Percentiles rank a stretch among this genome's conserved stretches.
Evolutionary conservation across 352 stramenopile genomes (phyloP).

Genomic region (Phytophthora sp.): DNA sequence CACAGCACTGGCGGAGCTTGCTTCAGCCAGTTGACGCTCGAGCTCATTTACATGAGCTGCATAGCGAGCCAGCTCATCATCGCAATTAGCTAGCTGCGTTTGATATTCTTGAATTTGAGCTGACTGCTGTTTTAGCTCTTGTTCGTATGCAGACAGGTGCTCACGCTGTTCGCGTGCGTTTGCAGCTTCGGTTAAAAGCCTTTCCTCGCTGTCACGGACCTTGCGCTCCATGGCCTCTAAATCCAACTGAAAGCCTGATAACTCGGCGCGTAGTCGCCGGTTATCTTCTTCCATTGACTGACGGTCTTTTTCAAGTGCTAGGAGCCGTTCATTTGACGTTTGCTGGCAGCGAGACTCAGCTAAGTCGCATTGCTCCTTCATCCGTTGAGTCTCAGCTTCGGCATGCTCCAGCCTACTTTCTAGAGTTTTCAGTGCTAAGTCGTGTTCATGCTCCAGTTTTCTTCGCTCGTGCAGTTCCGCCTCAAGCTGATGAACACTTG

Average conservation of each 20-base stretch:
- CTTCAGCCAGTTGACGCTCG: constrained; percentile 50
- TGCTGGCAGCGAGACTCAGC: constrained; percentile 48
- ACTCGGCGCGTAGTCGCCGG: constrained; percentile 47
- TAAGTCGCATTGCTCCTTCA: constrained; percentile 52
- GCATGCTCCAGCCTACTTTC: constrained; percentile 50
- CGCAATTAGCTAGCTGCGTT: constrained; percentile 24
- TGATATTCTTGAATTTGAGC: constrained; percentile 41
- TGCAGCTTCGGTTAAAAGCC: constrained; percentile 40
- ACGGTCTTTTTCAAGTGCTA: constrained; percentile 57
- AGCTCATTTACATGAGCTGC: constrained; percentile 45
- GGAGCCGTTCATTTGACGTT: constrained; percentile 61
- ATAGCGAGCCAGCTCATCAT: constrained; percentile 29
- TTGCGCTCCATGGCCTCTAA: constrained; percentile 55
- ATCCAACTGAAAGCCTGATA: constrained; percentile 55
- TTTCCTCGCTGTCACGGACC: constrained; percentile 46
- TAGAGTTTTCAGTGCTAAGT: constrained; percentile 45
- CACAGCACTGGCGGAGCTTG: constrained; percentile 31
- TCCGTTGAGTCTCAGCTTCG: constrained; percentile 44
- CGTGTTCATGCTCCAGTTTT: constrained; percentile 44
- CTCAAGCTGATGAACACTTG: constrained; percentile 59
- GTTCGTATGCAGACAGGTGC: constrained; percentile 29
- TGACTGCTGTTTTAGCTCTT: constrained; percentile 28
- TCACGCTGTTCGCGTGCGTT: constrained; percentile 43
- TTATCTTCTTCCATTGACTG: constrained; percentile 63
- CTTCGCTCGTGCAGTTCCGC: constrained; percentile 48